These are phyloP conservation scores for Chaetomium olivaceum DNA, from an alignment of 2,329 filamentous ascomycete genomes.

Conservation along the genomic window DNA sequence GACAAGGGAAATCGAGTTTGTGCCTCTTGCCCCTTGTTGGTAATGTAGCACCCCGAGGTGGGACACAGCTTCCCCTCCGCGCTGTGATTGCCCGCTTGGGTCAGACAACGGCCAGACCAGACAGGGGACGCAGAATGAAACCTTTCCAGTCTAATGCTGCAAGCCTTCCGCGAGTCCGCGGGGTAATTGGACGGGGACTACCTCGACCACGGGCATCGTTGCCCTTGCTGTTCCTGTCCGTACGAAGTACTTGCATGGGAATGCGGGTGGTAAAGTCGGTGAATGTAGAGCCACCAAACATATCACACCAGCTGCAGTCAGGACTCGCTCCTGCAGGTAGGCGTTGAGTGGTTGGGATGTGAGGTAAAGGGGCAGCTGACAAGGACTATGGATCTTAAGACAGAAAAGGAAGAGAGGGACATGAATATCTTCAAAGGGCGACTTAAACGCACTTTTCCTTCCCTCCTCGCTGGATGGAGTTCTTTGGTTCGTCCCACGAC, in stretches of 20 bases:
- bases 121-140: not conserved
- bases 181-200: constrained; percentile 10
- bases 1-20: not conserved
- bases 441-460: constrained; percentile 4
- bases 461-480: not conserved
- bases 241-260: constrained; percentile 7
- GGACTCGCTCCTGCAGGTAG: not conserved
- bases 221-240: not conserved
- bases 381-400: not conserved
- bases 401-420: not conserved
- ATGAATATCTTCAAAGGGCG: not conserved
- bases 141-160: not conserved
- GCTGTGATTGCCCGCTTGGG: constrained; percentile 10
- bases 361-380: not conserved
- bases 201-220: constrained; percentile 2
- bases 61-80: not conserved
- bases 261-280: constrained; percentile 25
- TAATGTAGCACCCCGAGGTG: not conserved
- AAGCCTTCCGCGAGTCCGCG: not conserved
- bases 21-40: constrained; percentile 4
- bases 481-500: not conserved
- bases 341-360: not conserved
- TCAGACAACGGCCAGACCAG: constrained; percentile 1
- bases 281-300: constrained; percentile 20
- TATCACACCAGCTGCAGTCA: constrained; percentile 8